These are phyloP conservation scores for Hygrocybe coccinea DNA, from an alignment of 768 basidiomycete species.

Conservation along the genomic window DNA sequence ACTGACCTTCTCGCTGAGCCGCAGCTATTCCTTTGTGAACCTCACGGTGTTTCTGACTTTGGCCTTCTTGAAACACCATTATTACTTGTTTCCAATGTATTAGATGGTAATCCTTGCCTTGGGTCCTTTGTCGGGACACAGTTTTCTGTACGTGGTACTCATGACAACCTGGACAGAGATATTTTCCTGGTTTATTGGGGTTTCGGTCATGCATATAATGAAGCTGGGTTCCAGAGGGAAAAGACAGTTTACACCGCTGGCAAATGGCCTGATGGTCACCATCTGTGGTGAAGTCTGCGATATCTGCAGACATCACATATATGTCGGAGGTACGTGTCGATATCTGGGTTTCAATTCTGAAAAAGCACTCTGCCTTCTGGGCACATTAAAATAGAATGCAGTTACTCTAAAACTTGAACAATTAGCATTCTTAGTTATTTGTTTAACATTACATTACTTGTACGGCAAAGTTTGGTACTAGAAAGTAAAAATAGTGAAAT, in stretches of 20 bases:
- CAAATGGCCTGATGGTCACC: neutral
- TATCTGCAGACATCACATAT: neutral
- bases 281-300: neutral
- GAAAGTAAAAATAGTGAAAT: no score
- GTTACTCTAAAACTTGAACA: no score
- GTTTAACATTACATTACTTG: no score
- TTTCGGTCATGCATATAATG: neutral
- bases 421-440: no score
- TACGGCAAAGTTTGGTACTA: no score
- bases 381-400: neutral
- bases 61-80: neutral
- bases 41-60: neutral
- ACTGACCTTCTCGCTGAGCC: constrained; percentile 2
- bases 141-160: neutral
- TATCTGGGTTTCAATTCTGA: no score
- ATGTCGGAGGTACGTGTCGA: neutral
- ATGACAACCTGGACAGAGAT: neutral
- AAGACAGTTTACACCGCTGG: neutral
- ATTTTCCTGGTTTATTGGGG: neutral
- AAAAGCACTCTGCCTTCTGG: no score
- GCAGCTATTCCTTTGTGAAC: neutral
- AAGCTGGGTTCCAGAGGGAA: neutral
- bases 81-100: neutral
- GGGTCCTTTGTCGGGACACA: neutral
- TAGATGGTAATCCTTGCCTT: neutral